These are phyloP conservation scores for Verticillium isaacii DNA, from an alignment of 2,329 filamentous ascomycete genomes.

Conservation along the genomic window DNA sequence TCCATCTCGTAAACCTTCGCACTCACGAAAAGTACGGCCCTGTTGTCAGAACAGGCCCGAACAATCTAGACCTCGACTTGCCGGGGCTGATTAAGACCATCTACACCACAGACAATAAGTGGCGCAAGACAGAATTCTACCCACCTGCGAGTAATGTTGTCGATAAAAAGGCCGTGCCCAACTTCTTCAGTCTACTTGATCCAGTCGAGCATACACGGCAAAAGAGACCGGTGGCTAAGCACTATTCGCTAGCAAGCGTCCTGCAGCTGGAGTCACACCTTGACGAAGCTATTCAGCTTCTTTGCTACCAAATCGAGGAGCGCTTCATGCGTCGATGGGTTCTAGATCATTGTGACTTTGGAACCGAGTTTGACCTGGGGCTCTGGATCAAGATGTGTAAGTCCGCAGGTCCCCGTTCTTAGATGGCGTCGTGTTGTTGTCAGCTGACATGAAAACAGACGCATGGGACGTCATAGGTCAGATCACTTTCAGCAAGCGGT, in stretches of 20 bases:
- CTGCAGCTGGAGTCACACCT: slow-evolving; percentile 29
- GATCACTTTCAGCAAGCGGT: slow-evolving; percentile 45
- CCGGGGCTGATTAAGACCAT: slow-evolving; percentile 21
- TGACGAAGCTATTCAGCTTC: slow-evolving; percentile 43
- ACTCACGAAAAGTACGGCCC: slow-evolving; percentile 29
- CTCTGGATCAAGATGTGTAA: slow-evolving; percentile 27
- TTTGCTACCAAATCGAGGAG: slow-evolving; percentile 35
- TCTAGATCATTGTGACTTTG: not conserved
- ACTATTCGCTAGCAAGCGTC: slow-evolving; percentile 24
- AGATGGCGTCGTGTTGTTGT: not conserved
- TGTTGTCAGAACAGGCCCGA: slow-evolving; percentile 25
- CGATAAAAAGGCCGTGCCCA: slow-evolving; percentile 28
- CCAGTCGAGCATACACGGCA: slow-evolving; percentile 23
- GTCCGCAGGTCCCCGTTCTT: not conserved
- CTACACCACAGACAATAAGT: slow-evolving; percentile 20
- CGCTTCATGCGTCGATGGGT: slow-evolving; percentile 4
- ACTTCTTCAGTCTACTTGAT: slow-evolving; percentile 32
- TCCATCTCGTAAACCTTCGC: not conserved
- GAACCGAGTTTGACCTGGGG: slow-evolving; percentile 36
- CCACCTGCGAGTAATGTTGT: slow-evolving; percentile 24
- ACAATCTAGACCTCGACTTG: slow-evolving; percentile 19
- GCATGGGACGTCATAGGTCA: slow-evolving; percentile 46
- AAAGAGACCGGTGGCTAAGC: slow-evolving; percentile 30
- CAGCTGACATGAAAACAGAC: slow-evolving; percentile 2
- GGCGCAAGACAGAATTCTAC: slow-evolving; percentile 29